Conservation (phyloP, 352 stramenopile species). For the Phytophthora ramorum region DNA sequence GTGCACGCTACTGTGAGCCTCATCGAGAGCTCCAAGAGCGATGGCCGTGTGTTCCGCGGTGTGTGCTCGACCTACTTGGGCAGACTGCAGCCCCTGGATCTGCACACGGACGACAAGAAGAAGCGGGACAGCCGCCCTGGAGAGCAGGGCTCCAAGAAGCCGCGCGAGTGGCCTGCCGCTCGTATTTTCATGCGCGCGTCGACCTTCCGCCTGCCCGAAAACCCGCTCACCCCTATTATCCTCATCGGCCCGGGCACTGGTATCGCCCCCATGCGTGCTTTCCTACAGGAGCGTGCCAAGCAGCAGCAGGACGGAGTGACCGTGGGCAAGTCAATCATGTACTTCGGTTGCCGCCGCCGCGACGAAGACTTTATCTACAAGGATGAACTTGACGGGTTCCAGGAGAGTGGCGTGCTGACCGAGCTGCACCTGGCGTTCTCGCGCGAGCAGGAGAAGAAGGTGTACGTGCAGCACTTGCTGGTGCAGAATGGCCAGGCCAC, state of each 20-base stretch:
- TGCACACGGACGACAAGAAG: conserved; percentile 60
- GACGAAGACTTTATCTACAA: conserved; percentile 93
- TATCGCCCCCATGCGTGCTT: conserved; percentile 97
- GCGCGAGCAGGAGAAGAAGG: conserved; percentile 93
- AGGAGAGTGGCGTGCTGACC: conserved; percentile 86
- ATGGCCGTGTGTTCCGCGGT: conserved; percentile 90
- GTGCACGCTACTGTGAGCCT: conserved; percentile 97
- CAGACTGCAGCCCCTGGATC: conserved; percentile 53
- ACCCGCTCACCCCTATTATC: conserved; percentile 93
- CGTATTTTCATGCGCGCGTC: conserved; percentile 95
- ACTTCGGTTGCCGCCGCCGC: conserved; percentile 89
- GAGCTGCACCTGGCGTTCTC: conserved; percentile 96
- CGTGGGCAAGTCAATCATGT: conserved; percentile 93
- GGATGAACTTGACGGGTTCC: conserved; percentile 91
- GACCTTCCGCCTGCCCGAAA: conserved; percentile 93
- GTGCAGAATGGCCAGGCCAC: conserved; percentile 69
- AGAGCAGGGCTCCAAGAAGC: conserved; percentile 74
- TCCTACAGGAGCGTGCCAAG: conserved; percentile 95
- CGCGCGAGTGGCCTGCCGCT: conserved; percentile 70
- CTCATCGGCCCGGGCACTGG: conserved; percentile 96
- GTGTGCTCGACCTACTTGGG: conserved; percentile 95
- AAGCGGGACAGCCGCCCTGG: conserved; percentile 75
- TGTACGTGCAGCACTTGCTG: conserved; percentile 98
- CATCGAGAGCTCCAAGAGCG: conserved; percentile 79
- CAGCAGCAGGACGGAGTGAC: conserved; percentile 60